Evolutionary conservation across 164 flowering plant species (phyloP).

Genomic region (Echeveria elegans): DNA sequence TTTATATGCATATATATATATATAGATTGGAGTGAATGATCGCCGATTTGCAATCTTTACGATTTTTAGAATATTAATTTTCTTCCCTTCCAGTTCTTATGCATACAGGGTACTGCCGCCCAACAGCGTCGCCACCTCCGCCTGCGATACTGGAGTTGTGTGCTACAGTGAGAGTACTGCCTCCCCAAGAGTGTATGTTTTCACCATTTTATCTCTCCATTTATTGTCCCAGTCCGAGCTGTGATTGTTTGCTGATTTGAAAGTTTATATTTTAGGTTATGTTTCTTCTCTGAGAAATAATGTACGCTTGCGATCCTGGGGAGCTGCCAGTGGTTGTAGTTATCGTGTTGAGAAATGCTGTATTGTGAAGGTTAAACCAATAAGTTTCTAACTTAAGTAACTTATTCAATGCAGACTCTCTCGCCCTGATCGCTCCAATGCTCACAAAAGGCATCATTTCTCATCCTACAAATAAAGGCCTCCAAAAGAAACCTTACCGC

Average conservation of each 20-base stretch:
- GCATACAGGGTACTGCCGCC: slow-evolving; percentile 97
- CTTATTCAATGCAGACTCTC: no score
- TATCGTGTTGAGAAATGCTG: slow-evolving; percentile 87
- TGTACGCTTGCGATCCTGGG: slow-evolving; percentile 99
- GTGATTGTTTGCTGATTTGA: background rate
- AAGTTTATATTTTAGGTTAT: slow-evolving; percentile 40
- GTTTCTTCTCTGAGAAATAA: slow-evolving; percentile 84
- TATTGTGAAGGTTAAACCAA: slow-evolving; percentile 25
- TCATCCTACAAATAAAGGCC: no score
- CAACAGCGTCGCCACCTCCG: slow-evolving; percentile 89
- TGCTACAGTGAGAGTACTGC: slow-evolving; percentile 76
- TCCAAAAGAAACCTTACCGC: no score
- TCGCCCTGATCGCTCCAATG: no score
- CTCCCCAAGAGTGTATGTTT: slow-evolving; percentile 89
- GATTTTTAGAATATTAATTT: no score
- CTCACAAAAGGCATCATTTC: no score
- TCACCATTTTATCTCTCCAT: background rate
- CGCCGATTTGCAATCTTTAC: no score
- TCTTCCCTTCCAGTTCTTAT: slow-evolving; percentile 62
- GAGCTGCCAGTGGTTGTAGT: slow-evolving; percentile 97
- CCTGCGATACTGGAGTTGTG: slow-evolving; percentile 79
- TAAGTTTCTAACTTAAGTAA: no score
- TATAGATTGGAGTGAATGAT: no score
- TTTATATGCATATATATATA: no score
- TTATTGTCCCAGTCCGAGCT: background rate